Conservation (phyloP, 768 basidiomycete genomes). For the Lactarius vividus region DNA sequence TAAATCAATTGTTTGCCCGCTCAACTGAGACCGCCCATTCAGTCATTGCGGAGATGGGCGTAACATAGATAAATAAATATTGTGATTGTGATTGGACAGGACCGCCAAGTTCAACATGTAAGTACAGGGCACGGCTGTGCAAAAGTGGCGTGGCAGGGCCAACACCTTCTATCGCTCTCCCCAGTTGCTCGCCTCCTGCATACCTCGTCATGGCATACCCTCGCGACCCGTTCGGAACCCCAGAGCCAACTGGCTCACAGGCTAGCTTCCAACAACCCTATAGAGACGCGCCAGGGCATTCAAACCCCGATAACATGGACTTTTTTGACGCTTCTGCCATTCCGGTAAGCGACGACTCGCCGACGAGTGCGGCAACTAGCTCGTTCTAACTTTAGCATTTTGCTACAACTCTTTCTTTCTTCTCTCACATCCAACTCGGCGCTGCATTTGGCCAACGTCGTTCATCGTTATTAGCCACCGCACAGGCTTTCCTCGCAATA, state of each 20-base stretch:
- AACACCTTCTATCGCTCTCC: neutral
- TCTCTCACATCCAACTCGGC: conserved; percentile 5
- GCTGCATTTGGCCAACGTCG: conserved; percentile 5
- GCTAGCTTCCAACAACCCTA: conserved; percentile 6
- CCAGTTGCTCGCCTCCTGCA: neutral
- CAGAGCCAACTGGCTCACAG: conserved; percentile 3
- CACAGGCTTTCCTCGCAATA: conserved; percentile 5
- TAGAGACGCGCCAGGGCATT: neutral
- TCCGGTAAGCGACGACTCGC: conserved; percentile 16
- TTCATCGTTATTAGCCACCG: conserved; percentile 9
- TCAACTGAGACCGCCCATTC: neutral
- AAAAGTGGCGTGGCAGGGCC: neutral
- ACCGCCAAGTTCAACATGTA: neutral
- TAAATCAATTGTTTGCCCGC: neutral
- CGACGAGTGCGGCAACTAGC: neutral
- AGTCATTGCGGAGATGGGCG: neutral
- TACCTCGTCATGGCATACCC: neutral
- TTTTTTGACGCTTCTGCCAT: conserved; percentile 13
- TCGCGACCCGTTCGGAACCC: conserved; percentile 20
- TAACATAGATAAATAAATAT: neutral
- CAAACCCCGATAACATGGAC: conserved; percentile 8
- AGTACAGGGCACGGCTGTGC: neutral
- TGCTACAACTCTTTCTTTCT: neutral
- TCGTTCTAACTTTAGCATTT: neutral
- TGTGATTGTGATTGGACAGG: neutral